Evolutionary conservation across 2,329 filamentous ascomycete genomes (phyloP).

Genomic region (Alternaria arbusti): DNA sequence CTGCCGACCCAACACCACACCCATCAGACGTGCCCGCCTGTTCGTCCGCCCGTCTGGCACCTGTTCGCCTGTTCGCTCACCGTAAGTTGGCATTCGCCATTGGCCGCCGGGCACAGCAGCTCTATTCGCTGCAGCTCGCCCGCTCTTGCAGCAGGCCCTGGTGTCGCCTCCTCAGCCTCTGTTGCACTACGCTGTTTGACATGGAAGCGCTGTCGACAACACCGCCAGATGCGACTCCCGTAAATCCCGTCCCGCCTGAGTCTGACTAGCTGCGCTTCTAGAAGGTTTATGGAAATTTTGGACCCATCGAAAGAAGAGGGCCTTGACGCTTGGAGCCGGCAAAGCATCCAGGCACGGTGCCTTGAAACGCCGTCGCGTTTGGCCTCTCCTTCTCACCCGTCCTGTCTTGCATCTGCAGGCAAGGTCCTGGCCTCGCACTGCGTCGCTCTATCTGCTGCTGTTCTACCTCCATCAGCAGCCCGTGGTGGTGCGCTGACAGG

Average conservation of each 20-base stretch:
- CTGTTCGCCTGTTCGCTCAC: slow-evolving; percentile 7
- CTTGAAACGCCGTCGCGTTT: slow-evolving; percentile 36
- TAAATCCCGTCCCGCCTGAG: slow-evolving; percentile 30
- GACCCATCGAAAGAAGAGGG: slow-evolving; percentile 27
- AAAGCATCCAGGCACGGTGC: slow-evolving; percentile 13
- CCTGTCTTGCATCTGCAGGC: slow-evolving; percentile 19
- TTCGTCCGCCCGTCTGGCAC: slow-evolving; percentile 15
- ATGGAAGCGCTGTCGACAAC: slow-evolving; percentile 25
- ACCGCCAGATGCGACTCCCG: slow-evolving; percentile 30
- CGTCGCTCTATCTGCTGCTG: slow-evolving; percentile 14
- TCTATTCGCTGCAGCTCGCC: slow-evolving; percentile 10
- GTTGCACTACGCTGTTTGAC: slow-evolving; percentile 33
- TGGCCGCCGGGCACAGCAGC: slow-evolving; percentile 14
- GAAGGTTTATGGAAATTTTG: slow-evolving; percentile 46
- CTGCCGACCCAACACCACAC: background rate
- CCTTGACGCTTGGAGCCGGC: slow-evolving; percentile 23
- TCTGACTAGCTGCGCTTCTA: slow-evolving; percentile 46
- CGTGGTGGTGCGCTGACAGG: slow-evolving; percentile 7
- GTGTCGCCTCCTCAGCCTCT: slow-evolving; percentile 18
- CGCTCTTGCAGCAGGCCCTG: slow-evolving; percentile 4
- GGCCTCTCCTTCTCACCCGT: slow-evolving; percentile 12
- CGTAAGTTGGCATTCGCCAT: slow-evolving; percentile 11
- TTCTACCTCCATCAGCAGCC: slow-evolving; percentile 17
- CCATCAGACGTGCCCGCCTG: slow-evolving; percentile 4
- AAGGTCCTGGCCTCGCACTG: slow-evolving; percentile 2